Conservation (phyloP, 495 filamentous ascomycete genomes). For the Penicillium fimorum region DNA sequence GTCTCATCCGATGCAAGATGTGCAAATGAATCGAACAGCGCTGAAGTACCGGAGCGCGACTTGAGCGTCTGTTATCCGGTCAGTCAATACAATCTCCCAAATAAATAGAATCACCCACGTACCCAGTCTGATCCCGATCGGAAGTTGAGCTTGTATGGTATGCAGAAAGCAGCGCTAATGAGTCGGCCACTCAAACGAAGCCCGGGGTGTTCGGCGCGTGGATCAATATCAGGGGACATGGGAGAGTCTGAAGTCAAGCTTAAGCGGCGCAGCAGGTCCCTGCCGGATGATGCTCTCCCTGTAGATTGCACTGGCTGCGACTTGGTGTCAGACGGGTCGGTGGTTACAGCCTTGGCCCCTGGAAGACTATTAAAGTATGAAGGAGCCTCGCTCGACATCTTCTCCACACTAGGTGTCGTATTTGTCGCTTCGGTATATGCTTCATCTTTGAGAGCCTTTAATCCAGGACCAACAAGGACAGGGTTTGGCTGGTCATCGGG, state of each 20-base stretch:
- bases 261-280: slow-evolving; percentile 63
- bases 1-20: slow-evolving; percentile 74
- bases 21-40: slow-evolving; percentile 83
- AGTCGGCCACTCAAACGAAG: slow-evolving; percentile 75
- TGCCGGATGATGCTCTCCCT: slow-evolving; percentile 52
- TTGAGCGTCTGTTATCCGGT: slow-evolving; percentile 44
- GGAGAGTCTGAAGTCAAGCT: slow-evolving; percentile 48
- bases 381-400: slow-evolving; percentile 20
- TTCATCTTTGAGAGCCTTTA: slow-evolving; percentile 34
- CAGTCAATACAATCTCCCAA: not conserved
- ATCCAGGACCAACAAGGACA: slow-evolving; percentile 35
- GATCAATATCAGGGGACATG: slow-evolving; percentile 54
- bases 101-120: slow-evolving; percentile 24
- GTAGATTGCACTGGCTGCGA: slow-evolving; percentile 45
- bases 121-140: slow-evolving; percentile 73
- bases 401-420: slow-evolving; percentile 28
- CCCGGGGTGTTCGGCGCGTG: slow-evolving; percentile 60
- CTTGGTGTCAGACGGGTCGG: slow-evolving; percentile 19
- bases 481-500: slow-evolving; percentile 38
- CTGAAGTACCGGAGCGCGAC: slow-evolving; percentile 77
- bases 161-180: slow-evolving; percentile 83
- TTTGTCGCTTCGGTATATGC: slow-evolving; percentile 30
- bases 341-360: slow-evolving; percentile 24
- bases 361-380: slow-evolving; percentile 35
- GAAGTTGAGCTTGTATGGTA: slow-evolving; percentile 72